Evolutionary conservation across 163 green algal genomes (phyloP).

Genomic region (Volvox carteri): DNA sequence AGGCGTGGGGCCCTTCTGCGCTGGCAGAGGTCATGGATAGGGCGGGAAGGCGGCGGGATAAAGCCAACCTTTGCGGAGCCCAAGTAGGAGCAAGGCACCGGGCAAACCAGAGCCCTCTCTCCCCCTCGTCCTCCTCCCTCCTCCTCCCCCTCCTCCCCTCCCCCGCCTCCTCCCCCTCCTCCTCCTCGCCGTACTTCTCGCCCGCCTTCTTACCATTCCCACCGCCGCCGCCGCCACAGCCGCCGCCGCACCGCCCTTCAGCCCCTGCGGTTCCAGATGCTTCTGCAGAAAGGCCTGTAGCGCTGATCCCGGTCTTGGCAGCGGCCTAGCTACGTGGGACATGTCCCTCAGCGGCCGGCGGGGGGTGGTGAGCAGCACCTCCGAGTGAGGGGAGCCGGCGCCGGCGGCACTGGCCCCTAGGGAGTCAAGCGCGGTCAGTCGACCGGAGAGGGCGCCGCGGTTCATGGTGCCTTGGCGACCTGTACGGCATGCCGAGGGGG

Average conservation of each 20-base stretch:
- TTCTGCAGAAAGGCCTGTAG: slow-evolving; percentile 32
- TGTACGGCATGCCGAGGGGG: not conserved
- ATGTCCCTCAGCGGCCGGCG: not conserved
- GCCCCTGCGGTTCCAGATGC: slow-evolving; percentile 3
- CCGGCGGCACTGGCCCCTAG: slow-evolving; percentile 1
- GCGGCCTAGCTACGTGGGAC: slow-evolving; percentile 4
- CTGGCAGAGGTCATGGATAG: too few species aligned
- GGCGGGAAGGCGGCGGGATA: too few species aligned
- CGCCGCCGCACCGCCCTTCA: not conserved
- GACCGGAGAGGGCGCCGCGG: not conserved
- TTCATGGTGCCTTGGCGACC: slow-evolving; percentile 10
- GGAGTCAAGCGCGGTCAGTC: not conserved
- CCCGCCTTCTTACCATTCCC: not conserved
- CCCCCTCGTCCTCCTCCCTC: too few species aligned
- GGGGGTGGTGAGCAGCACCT: slow-evolving; percentile 33
- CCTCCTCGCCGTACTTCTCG: too few species aligned
- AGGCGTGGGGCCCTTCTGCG: too few species aligned
- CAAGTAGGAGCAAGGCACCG: too few species aligned
- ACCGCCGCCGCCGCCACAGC: too few species aligned
- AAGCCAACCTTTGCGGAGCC: too few species aligned
- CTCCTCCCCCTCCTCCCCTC: too few species aligned
- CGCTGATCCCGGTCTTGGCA: slow-evolving; percentile 27
- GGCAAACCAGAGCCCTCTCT: too few species aligned
- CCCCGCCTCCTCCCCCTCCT: too few species aligned
- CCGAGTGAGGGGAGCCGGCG: slow-evolving; percentile 1